Percentiles rank a stretch among this genome's conserved stretches.
Conservation (phyloP, 371 early-diverging fungal genomes). For the Mucor plumbeus region DNA sequence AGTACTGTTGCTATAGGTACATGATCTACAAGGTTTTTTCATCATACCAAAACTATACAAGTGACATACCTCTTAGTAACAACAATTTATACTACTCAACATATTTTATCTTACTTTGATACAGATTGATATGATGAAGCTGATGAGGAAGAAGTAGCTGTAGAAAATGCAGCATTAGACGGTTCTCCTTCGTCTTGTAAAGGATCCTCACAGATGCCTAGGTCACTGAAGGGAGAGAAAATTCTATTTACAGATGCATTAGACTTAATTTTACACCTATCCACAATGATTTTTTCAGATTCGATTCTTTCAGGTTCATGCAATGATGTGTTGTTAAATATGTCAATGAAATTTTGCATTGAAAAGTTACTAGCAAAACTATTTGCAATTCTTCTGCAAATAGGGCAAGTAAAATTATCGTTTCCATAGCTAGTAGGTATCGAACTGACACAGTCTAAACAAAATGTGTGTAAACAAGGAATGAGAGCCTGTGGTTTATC, state of each 20-base stretch:
- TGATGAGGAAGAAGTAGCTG: neutral
- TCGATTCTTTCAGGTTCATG: neutral
- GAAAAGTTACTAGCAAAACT: conserved; percentile 20
- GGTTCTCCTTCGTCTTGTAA: neutral
- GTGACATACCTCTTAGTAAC: neutral
- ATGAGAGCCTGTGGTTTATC: conserved; percentile 28
- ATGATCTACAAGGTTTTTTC: conserved; percentile 28
- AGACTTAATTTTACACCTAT: no score
- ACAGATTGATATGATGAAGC: neutral
- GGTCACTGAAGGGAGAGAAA: neutral
- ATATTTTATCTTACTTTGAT: neutral
- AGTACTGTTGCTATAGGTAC: conserved; percentile 5
- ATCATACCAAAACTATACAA: neutral
- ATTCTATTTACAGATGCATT: no score
- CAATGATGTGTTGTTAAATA: conserved; percentile 6
- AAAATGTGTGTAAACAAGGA: conserved; percentile 37
- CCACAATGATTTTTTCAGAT: neutral
- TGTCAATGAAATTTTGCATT: conserved; percentile 23
- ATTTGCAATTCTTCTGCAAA: conserved; percentile 21
- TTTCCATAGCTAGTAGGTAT: neutral
- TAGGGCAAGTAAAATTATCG: conserved; percentile 17
- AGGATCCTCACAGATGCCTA: neutral
- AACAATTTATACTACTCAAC: no score
- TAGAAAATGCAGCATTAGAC: neutral
- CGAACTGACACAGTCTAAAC: conserved; percentile 17